phyloP scores from a whole-genome alignment of 108 stramenopile genomes.

The Pseudonitzschia multistriata region DNA sequence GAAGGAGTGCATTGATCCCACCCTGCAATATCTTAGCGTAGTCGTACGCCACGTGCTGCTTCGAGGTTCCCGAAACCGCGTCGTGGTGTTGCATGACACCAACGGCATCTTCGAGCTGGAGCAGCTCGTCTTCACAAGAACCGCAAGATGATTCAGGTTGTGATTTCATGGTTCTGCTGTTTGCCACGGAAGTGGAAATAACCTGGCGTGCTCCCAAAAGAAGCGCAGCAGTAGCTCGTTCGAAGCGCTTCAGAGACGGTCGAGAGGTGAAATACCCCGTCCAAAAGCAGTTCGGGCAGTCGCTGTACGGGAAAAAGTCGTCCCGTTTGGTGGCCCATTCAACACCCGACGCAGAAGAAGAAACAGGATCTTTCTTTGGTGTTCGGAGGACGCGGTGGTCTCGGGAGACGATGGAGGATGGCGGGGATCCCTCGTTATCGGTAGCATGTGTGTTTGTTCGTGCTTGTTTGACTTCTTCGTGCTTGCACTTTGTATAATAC shows the following conservation, averaged over 20 bases:
- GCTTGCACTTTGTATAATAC: constrained; percentile 77
- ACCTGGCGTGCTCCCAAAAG: constrained; percentile 71
- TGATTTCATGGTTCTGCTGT: not conserved
- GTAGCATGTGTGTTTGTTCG: not conserved
- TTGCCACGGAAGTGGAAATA: not conserved
- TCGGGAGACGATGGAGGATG: not conserved
- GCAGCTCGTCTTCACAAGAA: constrained; percentile 1
- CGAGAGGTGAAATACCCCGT: constrained; percentile 93
- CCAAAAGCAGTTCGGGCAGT: constrained; percentile 91
- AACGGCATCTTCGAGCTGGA: constrained; percentile 69
- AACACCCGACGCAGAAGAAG: not conserved
- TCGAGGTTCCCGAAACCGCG: constrained; percentile 84
- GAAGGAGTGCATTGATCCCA: constrained; percentile 60
- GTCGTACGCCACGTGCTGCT: constrained; percentile 91
- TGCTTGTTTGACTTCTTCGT: constrained; percentile 24
- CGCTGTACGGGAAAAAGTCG: constrained; percentile 95
- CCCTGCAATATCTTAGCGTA: constrained; percentile 74
- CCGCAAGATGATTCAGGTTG: not conserved
- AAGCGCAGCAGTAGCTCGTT: constrained; percentile 74
- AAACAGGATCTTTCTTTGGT: not conserved
- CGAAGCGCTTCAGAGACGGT: constrained; percentile 79
- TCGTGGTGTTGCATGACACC: constrained; percentile 93
- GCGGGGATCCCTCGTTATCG: not conserved
- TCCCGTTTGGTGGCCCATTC: constrained; percentile 67
- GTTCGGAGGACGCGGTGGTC: not conserved